phyloP scores from a whole-genome alignment of 1,139 yeast species.

The Geotrichum cucujoidarum region DNA sequence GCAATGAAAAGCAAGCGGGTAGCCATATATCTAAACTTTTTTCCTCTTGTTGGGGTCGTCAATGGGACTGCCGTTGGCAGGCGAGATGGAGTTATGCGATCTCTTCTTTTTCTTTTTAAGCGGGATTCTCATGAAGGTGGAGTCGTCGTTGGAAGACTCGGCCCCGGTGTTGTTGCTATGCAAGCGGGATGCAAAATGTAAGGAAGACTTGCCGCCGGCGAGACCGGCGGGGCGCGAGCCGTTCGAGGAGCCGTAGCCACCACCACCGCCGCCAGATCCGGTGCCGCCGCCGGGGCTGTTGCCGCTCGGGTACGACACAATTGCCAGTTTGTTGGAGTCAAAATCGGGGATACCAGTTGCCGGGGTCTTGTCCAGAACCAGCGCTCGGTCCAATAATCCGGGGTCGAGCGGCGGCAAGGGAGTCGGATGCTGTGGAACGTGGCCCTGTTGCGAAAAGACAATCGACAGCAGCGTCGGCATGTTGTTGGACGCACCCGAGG shows the following conservation, averaged over 20 bases:
- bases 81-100: conserved; percentile 13
- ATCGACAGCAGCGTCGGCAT: conserved; percentile 31
- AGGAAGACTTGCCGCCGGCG: conserved; percentile 13
- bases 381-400: conserved; percentile 46
- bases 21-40: background rate
- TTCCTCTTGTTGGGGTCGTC: conserved; percentile 3
- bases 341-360: conserved; percentile 76
- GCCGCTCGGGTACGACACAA: conserved; percentile 28
- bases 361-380: conserved; percentile 64
- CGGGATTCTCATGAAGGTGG: conserved; percentile 20
- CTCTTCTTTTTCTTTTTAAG: conserved; percentile 23
- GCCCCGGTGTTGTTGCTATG: conserved; percentile 19
- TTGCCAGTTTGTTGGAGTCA: conserved; percentile 63
- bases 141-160: conserved; percentile 28
- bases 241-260: background rate
- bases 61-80: conserved; percentile 10
- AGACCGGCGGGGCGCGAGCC: conserved; percentile 4
- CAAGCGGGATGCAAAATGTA: conserved; percentile 17
- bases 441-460: conserved; percentile 29
- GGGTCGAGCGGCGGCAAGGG: conserved; percentile 35
- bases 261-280: conserved; percentile 14
- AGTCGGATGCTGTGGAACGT: conserved; percentile 19
- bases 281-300: background rate
- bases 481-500: conserved; percentile 32
- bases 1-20: background rate